These are phyloP conservation scores for Colletotrichum brevisporum DNA, from an alignment of 2,329 filamentous ascomycete genomes.

Conservation along the genomic window DNA sequence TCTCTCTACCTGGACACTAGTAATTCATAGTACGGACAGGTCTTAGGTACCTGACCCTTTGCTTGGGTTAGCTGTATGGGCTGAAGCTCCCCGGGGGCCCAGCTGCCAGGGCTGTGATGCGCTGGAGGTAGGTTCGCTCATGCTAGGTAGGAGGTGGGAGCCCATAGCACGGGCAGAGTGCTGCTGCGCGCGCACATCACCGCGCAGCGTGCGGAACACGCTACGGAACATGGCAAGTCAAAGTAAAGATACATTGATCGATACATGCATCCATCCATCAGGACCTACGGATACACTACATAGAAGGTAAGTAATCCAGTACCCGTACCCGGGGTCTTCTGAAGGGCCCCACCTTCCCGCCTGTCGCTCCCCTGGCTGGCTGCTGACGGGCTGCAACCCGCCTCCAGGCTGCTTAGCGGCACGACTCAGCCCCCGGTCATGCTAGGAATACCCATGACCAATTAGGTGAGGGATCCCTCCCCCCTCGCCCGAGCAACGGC, in stretches of 20 bases:
- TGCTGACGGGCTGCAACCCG: constrained; percentile 35
- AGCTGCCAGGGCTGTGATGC: too few species aligned
- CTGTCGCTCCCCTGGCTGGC: constrained; percentile 9
- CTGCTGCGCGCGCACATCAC: constrained; percentile 1
- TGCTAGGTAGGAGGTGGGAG: too few species aligned
- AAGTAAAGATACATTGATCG: background rate
- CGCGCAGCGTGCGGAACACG: constrained; percentile 4
- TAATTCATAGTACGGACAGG: too few species aligned
- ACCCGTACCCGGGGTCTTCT: too few species aligned
- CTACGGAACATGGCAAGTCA: constrained; percentile 13
- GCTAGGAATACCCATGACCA: constrained; percentile 35
- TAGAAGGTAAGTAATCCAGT: too few species aligned
- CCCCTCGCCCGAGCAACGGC: constrained; percentile 39
- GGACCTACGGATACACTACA: too few species aligned
- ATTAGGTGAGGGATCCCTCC: constrained; percentile 12
- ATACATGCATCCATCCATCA: too few species aligned
- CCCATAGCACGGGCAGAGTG: background rate
- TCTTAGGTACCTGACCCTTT: too few species aligned
- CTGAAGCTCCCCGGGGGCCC: too few species aligned
- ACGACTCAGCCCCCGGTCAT: constrained; percentile 37
- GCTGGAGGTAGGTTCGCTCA: too few species aligned
- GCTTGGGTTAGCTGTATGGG: too few species aligned
- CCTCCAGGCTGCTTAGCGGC: constrained; percentile 34
- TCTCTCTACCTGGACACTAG: too few species aligned
- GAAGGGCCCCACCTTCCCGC: constrained; percentile 9